Evolutionary conservation across 345 rosid genomes (phyloP).

Genomic region (Eutrema yunnanense): DNA sequence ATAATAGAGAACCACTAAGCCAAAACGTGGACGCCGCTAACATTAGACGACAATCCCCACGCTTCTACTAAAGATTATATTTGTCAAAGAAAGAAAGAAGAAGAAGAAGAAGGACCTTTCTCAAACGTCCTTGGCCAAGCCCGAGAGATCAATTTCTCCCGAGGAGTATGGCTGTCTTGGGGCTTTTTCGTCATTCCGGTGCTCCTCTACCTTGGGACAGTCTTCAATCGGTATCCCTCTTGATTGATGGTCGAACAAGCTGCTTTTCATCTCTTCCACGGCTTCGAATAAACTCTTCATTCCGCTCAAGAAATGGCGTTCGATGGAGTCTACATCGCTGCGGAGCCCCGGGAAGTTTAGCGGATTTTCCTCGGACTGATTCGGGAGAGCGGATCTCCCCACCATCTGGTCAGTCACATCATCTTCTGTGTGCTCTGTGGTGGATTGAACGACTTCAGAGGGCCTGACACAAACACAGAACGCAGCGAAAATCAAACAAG

Average conservation of each 20-base stretch:
- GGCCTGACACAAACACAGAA: constrained; percentile 44
- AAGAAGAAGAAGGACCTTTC: neutral
- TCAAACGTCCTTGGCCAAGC: constrained; percentile 65
- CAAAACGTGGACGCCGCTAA: constrained; percentile 20
- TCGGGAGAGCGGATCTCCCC: constrained; percentile 27
- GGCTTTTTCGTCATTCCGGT: neutral
- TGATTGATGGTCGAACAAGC: constrained; percentile 42
- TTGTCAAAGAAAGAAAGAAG: neutral
- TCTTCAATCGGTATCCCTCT: constrained; percentile 50
- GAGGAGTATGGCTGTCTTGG: constrained; percentile 5
- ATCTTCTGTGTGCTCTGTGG: constrained; percentile 84
- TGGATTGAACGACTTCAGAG: constrained; percentile 57
- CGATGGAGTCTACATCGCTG: constrained; percentile 55
- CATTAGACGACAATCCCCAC: neutral
- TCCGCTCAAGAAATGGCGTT: constrained; percentile 52
- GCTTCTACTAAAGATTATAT: neutral
- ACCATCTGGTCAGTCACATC: constrained; percentile 63
- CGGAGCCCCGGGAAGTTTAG: constrained; percentile 72
- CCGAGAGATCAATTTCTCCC: constrained; percentile 48
- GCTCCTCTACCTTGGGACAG: constrained; percentile 29
- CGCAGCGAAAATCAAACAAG: neutral
- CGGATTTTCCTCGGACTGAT: constrained; percentile 34
- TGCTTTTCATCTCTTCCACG: constrained; percentile 64
- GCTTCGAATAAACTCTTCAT: constrained; percentile 57
- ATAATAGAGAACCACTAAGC: neutral